A percentile compares a stretch with the other conserved stretches of the same genome.
Evolutionary conservation across 2,329 filamentous ascomycete genomes (phyloP).

Genomic region (Septoria linicola): DNA sequence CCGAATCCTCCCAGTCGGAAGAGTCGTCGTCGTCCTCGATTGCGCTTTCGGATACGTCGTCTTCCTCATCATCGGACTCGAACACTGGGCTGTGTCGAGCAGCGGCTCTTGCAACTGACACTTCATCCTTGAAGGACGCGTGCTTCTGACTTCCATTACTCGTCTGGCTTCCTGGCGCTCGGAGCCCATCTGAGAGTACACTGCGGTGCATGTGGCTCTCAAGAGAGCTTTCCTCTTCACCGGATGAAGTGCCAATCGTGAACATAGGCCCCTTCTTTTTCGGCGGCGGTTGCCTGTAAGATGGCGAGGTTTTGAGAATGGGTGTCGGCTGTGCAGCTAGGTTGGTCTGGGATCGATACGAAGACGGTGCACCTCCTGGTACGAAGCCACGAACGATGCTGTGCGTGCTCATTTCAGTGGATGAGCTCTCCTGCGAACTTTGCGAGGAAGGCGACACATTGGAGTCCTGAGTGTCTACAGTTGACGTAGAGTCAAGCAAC

Average conservation of each 20-base stretch:
- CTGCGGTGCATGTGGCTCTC: conserved; percentile 61
- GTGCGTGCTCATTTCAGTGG: conserved; percentile 59
- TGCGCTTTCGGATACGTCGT: conserved; percentile 73
- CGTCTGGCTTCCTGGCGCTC: conserved; percentile 38
- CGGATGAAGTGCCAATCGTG: conserved; percentile 73
- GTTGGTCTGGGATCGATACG: conserved; percentile 61
- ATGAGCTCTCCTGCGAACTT: conserved; percentile 61
- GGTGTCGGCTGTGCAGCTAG: conserved; percentile 56
- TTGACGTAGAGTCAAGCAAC: conserved; percentile 56
- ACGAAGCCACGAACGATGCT: conserved; percentile 86
- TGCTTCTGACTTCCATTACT: conserved; percentile 66
- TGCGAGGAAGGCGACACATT: conserved; percentile 42
- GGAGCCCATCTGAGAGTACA: conserved; percentile 55
- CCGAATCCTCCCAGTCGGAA: conserved; percentile 58
- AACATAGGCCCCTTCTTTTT: conserved; percentile 72
- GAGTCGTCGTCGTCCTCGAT: conserved; percentile 60
- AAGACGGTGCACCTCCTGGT: conserved; percentile 69
- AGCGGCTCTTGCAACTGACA: conserved; percentile 55
- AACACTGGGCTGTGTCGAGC: conserved; percentile 62
- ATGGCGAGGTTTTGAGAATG: conserved; percentile 57
- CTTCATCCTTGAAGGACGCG: conserved; percentile 76
- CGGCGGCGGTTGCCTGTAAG: conserved; percentile 35
- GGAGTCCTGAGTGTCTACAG: conserved; percentile 47
- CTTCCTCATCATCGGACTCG: conserved; percentile 58
- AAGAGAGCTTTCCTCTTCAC: conserved; percentile 78